Evolutionary conservation across 2,329 filamentous ascomycete species (phyloP).

Genomic region (Sordariomycetes sp.): DNA sequence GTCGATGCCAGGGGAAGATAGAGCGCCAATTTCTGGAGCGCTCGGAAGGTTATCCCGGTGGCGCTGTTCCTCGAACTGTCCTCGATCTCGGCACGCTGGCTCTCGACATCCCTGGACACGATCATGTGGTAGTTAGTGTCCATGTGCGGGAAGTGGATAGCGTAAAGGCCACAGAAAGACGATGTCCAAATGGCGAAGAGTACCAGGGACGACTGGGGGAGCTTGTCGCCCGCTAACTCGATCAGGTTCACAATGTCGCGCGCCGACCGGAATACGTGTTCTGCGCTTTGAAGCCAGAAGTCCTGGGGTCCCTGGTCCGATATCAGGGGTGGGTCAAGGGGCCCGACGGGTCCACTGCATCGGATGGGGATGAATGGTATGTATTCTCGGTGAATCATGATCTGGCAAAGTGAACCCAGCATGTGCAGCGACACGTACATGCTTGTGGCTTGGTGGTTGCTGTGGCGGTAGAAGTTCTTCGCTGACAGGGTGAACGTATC

Average conservation of each 20-base stretch:
- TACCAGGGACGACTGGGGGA: conserved; percentile 58
- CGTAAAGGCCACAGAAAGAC: conserved; percentile 56
- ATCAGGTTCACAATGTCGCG: conserved; percentile 55
- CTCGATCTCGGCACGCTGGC: not conserved
- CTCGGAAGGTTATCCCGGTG: conserved; percentile 35
- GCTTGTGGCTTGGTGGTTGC: conserved; percentile 51
- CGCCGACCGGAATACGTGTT: conserved; percentile 51
- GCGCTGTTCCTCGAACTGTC: conserved; percentile 26
- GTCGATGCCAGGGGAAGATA: conserved; percentile 45
- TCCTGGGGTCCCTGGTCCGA: conserved; percentile 14
- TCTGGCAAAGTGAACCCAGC: conserved; percentile 52
- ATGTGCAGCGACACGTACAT: conserved; percentile 59
- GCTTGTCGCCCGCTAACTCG: conserved; percentile 46
- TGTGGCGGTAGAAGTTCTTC: conserved; percentile 55
- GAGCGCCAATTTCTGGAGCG: conserved; percentile 38
- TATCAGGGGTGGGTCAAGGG: conserved; percentile 33
- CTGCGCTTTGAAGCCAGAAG: conserved; percentile 55
- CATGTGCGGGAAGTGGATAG: conserved; percentile 58
- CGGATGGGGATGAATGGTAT: conserved; percentile 20
- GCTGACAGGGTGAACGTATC: conserved; percentile 44
- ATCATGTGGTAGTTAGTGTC: conserved; percentile 46
- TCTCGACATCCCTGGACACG: conserved; percentile 18
- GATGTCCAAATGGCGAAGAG: conserved; percentile 59
- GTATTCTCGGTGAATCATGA: conserved; percentile 31
- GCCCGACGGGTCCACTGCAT: conserved; percentile 36